Evolutionary conservation across 495 filamentous ascomycete genomes (phyloP).

Genomic region (Lindgomyces ingoldianus): DNA sequence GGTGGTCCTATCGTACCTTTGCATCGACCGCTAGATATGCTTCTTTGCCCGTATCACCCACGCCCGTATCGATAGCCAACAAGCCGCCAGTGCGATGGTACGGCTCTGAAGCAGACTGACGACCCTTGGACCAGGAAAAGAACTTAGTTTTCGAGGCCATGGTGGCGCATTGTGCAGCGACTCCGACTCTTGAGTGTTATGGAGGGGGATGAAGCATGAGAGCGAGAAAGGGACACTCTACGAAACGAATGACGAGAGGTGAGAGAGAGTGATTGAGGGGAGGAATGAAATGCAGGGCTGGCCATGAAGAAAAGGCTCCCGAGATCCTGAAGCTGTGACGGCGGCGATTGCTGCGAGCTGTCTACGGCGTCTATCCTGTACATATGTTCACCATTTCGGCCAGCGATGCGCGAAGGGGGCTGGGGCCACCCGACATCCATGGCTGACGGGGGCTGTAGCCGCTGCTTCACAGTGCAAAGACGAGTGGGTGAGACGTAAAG

Average conservation of each 20-base stretch:
- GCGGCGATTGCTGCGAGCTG: constrained; percentile 6
- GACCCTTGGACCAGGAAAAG: constrained; percentile 47
- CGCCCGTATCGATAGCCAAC: constrained; percentile 28
- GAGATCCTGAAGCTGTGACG: constrained; percentile 1
- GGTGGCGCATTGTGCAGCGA: constrained; percentile 5
- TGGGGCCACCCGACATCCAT: background rate
- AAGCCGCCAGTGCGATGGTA: constrained; percentile 32
- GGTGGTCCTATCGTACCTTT: constrained; percentile 28
- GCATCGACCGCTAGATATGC: constrained; percentile 4
- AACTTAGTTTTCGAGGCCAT: constrained; percentile 43
- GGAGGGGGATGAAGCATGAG: constrained; percentile 14
- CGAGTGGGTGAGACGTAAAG: background rate
- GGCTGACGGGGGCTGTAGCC: no score
- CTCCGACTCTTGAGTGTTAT: background rate
- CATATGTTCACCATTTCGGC: constrained; percentile 1
- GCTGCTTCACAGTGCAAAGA: no score
- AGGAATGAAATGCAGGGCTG: background rate
- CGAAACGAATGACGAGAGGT: constrained; percentile 7
- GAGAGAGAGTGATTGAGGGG: background rate
- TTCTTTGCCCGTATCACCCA: constrained; percentile 28
- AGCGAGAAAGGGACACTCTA: background rate
- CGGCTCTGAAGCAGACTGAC: constrained; percentile 30
- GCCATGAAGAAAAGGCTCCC: background rate
- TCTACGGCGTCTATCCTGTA: constrained; percentile 19
- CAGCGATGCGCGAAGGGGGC: background rate